Percentiles rank a stretch among this genome's conserved stretches.
Evolutionary conservation across 2,329 filamentous ascomycete genomes (phyloP).

Genomic region (Cercospora zeae-maydis): DNA sequence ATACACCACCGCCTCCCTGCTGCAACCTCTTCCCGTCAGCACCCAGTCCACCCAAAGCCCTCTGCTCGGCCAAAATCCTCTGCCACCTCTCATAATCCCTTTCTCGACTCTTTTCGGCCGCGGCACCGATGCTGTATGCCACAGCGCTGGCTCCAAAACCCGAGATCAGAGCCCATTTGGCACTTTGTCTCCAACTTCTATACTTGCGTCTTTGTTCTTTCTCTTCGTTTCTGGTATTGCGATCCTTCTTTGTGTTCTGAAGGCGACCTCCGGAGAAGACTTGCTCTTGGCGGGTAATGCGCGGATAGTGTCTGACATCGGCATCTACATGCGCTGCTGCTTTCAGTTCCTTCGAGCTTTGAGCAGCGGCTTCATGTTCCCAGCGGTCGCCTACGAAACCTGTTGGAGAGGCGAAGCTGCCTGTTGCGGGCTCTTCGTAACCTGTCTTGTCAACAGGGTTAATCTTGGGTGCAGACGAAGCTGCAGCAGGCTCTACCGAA

Average conservation of each 20-base stretch:
- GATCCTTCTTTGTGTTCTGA: constrained; percentile 29
- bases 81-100: constrained; percentile 26
- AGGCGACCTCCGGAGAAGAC: constrained; percentile 45
- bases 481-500: constrained; percentile 9
- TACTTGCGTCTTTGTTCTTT: constrained; percentile 16
- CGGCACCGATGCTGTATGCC: constrained; percentile 57
- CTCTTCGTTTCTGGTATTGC: constrained; percentile 7
- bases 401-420: constrained; percentile 61
- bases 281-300: constrained; percentile 46
- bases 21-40: constrained; percentile 8
- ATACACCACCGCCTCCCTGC: not conserved
- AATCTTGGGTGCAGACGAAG: constrained; percentile 30
- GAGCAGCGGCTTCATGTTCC: constrained; percentile 38
- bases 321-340: constrained; percentile 27
- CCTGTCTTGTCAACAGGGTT: constrained; percentile 56
- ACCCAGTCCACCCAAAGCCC: not conserved
- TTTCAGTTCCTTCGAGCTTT: constrained; percentile 44
- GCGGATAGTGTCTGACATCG: constrained; percentile 44
- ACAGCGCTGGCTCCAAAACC: constrained; percentile 55
- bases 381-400: constrained; percentile 51
- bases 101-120: constrained; percentile 46
- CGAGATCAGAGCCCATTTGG: constrained; percentile 49
- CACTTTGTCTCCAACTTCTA: constrained; percentile 35
- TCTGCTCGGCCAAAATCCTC: constrained; percentile 22
- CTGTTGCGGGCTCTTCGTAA: constrained; percentile 40